phyloP scores from a whole-genome alignment of 2,329 filamentous ascomycete genomes.

The Calonectria leucothoes region DNA sequence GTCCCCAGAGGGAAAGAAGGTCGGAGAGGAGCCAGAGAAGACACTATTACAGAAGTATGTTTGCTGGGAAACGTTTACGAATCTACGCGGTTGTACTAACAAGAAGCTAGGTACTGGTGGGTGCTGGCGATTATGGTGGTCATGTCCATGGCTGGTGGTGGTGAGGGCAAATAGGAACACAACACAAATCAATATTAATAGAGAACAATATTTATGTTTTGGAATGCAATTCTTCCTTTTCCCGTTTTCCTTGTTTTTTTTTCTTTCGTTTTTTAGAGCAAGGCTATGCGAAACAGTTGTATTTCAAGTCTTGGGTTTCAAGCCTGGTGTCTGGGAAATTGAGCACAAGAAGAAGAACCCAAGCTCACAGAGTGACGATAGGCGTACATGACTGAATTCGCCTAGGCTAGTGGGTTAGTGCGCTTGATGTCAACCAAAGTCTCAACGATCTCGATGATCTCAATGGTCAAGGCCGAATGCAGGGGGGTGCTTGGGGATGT shows the following conservation, averaged over 20 bases:
- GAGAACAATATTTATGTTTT: not conserved
- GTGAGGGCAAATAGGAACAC: constrained; percentile 59
- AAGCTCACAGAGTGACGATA: not conserved
- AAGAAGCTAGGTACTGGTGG: constrained; percentile 72
- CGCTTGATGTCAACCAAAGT: not conserved
- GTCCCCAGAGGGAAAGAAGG: constrained; percentile 69
- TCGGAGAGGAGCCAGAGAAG: constrained; percentile 69
- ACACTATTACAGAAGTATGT: constrained; percentile 74
- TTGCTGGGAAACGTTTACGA: not conserved
- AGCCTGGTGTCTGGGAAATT: not conserved
- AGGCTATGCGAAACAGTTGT: not conserved
- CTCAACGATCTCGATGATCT: not conserved
- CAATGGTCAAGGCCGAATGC: not conserved
- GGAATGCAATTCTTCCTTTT: not conserved
- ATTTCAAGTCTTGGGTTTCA: not conserved
- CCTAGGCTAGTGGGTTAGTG: not conserved
- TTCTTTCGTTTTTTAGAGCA: too few relatives aligned
- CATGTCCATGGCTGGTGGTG: constrained; percentile 65
- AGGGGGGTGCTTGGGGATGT: not conserved
- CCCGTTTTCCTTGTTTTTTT: too few relatives aligned
- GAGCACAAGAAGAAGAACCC: not conserved
- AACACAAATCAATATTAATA: constrained; percentile 12
- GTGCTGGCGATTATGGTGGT: constrained; percentile 65
- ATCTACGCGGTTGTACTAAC: constrained; percentile 46
- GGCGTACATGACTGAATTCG: not conserved